Evolutionary conservation across 1,139 yeast species (phyloP).

Genomic region (Suhomyces choctaworum): DNA sequence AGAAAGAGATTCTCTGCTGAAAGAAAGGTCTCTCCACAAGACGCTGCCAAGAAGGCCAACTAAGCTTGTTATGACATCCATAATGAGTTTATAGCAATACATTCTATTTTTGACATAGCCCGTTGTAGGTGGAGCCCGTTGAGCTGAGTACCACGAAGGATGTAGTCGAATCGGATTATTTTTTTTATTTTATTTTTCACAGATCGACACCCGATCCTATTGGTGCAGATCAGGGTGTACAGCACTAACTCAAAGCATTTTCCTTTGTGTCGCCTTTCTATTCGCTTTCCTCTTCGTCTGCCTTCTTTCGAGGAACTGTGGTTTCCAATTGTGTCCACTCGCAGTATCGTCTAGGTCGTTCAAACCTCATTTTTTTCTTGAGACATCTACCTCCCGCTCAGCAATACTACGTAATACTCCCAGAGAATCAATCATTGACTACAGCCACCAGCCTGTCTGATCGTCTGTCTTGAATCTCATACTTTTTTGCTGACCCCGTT

Average conservation of each 20-base stretch:
- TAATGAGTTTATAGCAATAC: conserved; percentile 10
- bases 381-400: conserved; percentile 8
- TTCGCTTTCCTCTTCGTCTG: not conserved
- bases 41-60: conserved; percentile 92
- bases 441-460: too few relatives aligned
- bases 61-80: conserved; percentile 15
- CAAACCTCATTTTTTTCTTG: conserved; percentile 11
- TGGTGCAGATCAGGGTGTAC: too few relatives aligned
- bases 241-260: too few relatives aligned
- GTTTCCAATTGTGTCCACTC: not conserved
- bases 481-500: too few relatives aligned
- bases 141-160: too few relatives aligned
- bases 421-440: too few relatives aligned
- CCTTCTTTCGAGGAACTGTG: too few relatives aligned
- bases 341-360: conserved; percentile 11
- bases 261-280: not conserved
- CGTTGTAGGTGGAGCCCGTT: too few relatives aligned
- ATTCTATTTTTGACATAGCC: conserved; percentile 9
- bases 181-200: too few relatives aligned
- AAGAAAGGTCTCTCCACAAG: conserved; percentile 95
- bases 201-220: too few relatives aligned
- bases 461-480: too few relatives aligned
- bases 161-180: too few relatives aligned
- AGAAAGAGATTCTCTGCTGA: conserved; percentile 98
- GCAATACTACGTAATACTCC: conserved; percentile 8